Base-by-base conservation (phyloP, 345 rosid species). In the Eucalyptus caleyi region DNA sequence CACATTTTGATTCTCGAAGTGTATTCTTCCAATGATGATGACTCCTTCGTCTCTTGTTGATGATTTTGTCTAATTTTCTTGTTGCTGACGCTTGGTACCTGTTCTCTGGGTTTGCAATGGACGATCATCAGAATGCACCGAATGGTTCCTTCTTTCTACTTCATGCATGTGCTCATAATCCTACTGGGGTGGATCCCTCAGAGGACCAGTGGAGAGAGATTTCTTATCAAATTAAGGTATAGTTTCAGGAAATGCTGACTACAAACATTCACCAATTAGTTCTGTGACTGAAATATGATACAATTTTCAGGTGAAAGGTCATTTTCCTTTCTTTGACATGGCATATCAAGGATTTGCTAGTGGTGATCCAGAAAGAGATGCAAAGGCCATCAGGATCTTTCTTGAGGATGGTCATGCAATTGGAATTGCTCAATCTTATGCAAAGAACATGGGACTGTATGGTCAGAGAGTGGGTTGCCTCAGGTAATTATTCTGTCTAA, bases 271-370 rank as follows among this genome's bases (percentile, higher is more conserved):
- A 42, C 47, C 53, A 9, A 16, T 86, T 54, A 32, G 15, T 50
- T 19, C 16, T 50, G 34, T 26, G 59, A 51, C 59, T n/a, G 62
- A 26, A 12, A 86, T 86, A 53, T 51, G 51, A 91, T 34, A 53
- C 50, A 69, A 40, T 89, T 93, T 93, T 91, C 94, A 97, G 99
- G 93, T 87, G 4, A 97, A 97, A 91, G 95, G 94, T 18, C 99
- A 97, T 89, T 97, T 97, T 91, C 92, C 99, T 88, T 95, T 97
- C 93, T 97, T 97, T 90, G 99, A 97, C 90, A 97, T 96, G 99
- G 99, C 99, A 32, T 97, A 96, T 92, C 99, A 97, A 96, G 99
- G 99, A 87, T 97, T 97, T 91, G 99, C 99, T 27, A 96, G 98
- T 90, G 99, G 99, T 88, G 98, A 97, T 93, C 99, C 99, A 62